Evolutionary conservation across 768 basidiomycete genomes (phyloP).

Genomic region (Amanita pseudoporphyria): DNA sequence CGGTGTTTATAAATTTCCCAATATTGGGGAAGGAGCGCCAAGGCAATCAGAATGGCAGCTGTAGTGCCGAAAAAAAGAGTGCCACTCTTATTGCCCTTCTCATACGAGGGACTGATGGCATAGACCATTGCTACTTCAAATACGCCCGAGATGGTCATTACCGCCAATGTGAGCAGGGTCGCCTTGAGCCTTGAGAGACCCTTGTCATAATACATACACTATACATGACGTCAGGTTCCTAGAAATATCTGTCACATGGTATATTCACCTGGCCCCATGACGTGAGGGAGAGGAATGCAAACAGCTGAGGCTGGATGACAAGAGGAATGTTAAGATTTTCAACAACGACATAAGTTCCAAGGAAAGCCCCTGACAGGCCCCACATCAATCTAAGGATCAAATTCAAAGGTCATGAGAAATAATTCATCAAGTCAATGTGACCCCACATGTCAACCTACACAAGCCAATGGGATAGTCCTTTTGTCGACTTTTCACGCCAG

Average conservation of each 20-base stretch:
- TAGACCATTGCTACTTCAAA: constrained; percentile 54
- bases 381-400: constrained; percentile 53
- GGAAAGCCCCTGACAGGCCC: constrained; percentile 47
- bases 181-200: constrained; percentile 28
- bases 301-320: constrained; percentile 57
- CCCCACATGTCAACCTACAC: constrained; percentile 32
- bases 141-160: constrained; percentile 38
- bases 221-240: background rate
- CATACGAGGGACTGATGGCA: constrained; percentile 38
- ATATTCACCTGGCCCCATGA: constrained; percentile 56
- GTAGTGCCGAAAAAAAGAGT: constrained; percentile 56
- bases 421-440: background rate
- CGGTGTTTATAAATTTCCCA: constrained; percentile 61
- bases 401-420: too few species aligned
- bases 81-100: constrained; percentile 20
- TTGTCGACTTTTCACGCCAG: constrained; percentile 54
- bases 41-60: constrained; percentile 44
- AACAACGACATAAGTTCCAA: constrained; percentile 63
- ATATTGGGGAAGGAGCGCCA: constrained; percentile 52
- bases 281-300: constrained; percentile 47
- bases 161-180: constrained; percentile 24
- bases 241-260: background rate
- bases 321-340: constrained; percentile 66
- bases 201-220: constrained; percentile 62
- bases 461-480: constrained; percentile 59